phyloP scores from a whole-genome alignment of 257 asterid species.

The Knoxia roxburghii region DNA sequence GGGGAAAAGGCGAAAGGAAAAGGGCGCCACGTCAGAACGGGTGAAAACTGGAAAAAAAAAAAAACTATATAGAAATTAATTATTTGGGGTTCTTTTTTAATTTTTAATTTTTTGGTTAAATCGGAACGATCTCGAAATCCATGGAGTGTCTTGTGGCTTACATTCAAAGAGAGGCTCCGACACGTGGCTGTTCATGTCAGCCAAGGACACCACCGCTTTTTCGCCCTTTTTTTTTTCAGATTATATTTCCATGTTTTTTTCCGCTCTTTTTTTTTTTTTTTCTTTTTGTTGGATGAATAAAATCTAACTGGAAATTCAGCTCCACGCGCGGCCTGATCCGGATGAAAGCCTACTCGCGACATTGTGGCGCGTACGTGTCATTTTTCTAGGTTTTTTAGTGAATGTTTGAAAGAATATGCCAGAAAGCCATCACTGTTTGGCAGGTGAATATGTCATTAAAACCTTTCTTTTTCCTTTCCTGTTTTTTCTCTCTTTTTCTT shows the following conservation, averaged over 20 bases:
- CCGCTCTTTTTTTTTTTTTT: neutral
- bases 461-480: too few relatives aligned
- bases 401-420: constrained; percentile 5
- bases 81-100: constrained; percentile 4
- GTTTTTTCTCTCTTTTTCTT: too few relatives aligned
- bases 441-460: neutral
- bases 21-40: constrained; percentile 57
- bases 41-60: constrained; percentile 7
- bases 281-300: neutral
- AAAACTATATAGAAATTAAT: too few relatives aligned
- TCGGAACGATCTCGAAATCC: constrained; percentile 45
- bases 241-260: constrained; percentile 17
- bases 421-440: neutral
- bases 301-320: neutral
- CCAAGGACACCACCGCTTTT: constrained; percentile 30
- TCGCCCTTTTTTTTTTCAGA: constrained; percentile 15
- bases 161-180: constrained; percentile 39
- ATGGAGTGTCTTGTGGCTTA: constrained; percentile 66
- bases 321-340: neutral
- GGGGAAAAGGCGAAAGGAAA: constrained; percentile 1
- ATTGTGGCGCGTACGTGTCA: constrained; percentile 5
- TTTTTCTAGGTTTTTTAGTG: neutral
- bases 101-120: neutral
- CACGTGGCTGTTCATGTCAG: constrained; percentile 60
- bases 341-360: neutral